Percentiles rank a stretch among this genome's conserved stretches.
These are phyloP conservation scores for Phytophthora meadii DNA, from an alignment of 352 stramenopile species.

Conservation along the genomic window DNA sequence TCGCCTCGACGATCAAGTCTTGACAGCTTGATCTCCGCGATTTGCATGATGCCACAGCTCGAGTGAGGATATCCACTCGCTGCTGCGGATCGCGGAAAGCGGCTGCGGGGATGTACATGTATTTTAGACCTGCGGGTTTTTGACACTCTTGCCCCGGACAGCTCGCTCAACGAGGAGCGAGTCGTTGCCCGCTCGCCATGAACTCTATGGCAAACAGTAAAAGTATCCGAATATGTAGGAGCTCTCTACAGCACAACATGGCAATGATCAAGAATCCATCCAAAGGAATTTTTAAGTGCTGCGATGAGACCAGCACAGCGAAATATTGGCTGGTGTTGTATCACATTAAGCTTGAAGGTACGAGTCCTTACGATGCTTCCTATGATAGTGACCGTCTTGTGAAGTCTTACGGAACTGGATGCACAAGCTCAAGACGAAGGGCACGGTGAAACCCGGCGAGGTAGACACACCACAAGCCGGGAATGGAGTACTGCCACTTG, in stretches of 20 bases:
- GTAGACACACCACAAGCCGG: constrained; percentile 50
- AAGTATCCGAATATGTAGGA: neutral
- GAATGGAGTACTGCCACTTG: constrained; percentile 46
- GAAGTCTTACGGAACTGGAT: constrained; percentile 57
- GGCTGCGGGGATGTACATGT: constrained; percentile 5
- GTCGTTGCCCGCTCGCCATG: constrained; percentile 3
- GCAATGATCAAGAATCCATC: neutral
- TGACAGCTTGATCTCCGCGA: neutral
- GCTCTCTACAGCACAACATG: neutral
- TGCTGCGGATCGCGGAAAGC: constrained; percentile 31
- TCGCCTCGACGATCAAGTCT: neutral
- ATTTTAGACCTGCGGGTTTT: neutral
- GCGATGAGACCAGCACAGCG: neutral
- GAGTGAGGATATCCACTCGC: constrained; percentile 20
- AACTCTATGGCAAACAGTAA: constrained; percentile 11
- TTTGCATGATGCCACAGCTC: constrained; percentile 13
- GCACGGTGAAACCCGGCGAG: constrained; percentile 41
- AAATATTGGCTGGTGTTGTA: neutral
- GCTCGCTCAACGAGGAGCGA: neutral
- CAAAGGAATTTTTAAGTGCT: too few relatives aligned
- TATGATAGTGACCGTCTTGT: constrained; percentile 16
- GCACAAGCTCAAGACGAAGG: constrained; percentile 44
- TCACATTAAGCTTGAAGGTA: constrained; percentile 13
- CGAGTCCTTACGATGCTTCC: neutral
- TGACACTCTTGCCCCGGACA: neutral